These are phyloP conservation scores for Ceratonia siliqua DNA, from an alignment of 306 rosid genomes.

Conservation along the genomic window DNA sequence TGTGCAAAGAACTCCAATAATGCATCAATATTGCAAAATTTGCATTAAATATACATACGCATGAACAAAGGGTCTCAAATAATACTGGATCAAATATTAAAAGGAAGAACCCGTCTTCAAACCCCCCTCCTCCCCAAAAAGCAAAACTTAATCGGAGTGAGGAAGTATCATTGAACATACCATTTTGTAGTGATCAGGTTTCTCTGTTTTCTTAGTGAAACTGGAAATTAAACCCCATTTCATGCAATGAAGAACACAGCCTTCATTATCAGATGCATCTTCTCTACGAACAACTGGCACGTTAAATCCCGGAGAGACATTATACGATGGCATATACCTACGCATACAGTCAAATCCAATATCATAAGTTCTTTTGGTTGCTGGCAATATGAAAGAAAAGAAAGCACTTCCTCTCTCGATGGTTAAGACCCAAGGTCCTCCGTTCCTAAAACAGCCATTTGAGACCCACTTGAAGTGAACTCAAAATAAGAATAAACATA, in stretches of 20 bases:
- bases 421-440: not conserved
- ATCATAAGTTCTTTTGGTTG: not conserved
- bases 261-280: constrained; percentile 57
- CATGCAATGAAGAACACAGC: constrained; percentile 70
- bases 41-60: not conserved
- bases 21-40: not conserved
- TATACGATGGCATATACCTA: constrained; percentile 75
- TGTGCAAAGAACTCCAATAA: not conserved
- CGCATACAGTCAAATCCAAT: not conserved
- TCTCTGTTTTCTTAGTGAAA: constrained; percentile 82
- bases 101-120: not conserved
- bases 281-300: constrained; percentile 77
- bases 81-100: not conserved
- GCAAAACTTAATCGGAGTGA: not conserved
- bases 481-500: not conserved
- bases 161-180: constrained; percentile 38
- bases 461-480: not conserved
- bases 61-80: not conserved
- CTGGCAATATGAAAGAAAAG: not conserved
- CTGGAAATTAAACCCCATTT: constrained; percentile 93
- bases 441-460: not conserved
- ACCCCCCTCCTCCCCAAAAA: constrained; percentile 4
- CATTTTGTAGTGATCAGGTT: constrained; percentile 82
- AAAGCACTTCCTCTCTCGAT: not conserved
- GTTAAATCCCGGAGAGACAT: constrained; percentile 74